phyloP scores from a whole-genome alignment of 2,329 filamentous ascomycete species.

The Blastomyces silverae region DNA sequence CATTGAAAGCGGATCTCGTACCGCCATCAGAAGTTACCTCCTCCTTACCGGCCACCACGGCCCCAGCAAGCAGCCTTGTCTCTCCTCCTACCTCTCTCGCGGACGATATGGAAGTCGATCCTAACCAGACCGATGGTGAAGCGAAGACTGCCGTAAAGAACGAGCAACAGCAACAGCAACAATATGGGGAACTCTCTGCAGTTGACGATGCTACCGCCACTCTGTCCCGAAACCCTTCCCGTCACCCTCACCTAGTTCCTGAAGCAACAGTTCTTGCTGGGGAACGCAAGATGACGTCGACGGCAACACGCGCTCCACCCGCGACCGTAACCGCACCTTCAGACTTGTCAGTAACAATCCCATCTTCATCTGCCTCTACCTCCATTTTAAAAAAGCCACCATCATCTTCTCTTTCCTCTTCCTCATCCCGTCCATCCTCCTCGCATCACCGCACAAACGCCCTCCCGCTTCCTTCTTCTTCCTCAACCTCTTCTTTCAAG shows the following conservation, averaged over 20 bases:
- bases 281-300: slow-evolving; percentile 16
- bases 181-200: slow-evolving; percentile 27
- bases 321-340: slow-evolving; percentile 3
- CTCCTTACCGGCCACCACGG: slow-evolving; percentile 26
- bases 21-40: slow-evolving; percentile 25
- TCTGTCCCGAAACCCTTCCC: slow-evolving; percentile 41
- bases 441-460: slow-evolving; percentile 14
- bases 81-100: slow-evolving; percentile 42
- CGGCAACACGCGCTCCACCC: not conserved
- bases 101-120: slow-evolving; percentile 36
- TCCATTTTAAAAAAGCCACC: slow-evolving; percentile 11
- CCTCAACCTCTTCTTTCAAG: slow-evolving; percentile 20
- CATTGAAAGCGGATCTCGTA: slow-evolving; percentile 32
- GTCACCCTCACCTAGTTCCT: slow-evolving; percentile 31
- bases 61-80: slow-evolving; percentile 37
- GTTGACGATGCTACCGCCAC: slow-evolving; percentile 35
- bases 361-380: slow-evolving; percentile 14
- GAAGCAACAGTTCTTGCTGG: not conserved
- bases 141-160: slow-evolving; percentile 25
- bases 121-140: slow-evolving; percentile 25
- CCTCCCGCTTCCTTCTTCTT: slow-evolving; percentile 17
- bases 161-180: slow-evolving; percentile 8
- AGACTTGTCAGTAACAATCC: slow-evolving; percentile 12
- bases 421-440: slow-evolving; percentile 15
- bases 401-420: slow-evolving; percentile 8